These are phyloP conservation scores for Globisporangium paroecandrum DNA, from an alignment of 352 stramenopile species.

Conservation along the genomic window DNA sequence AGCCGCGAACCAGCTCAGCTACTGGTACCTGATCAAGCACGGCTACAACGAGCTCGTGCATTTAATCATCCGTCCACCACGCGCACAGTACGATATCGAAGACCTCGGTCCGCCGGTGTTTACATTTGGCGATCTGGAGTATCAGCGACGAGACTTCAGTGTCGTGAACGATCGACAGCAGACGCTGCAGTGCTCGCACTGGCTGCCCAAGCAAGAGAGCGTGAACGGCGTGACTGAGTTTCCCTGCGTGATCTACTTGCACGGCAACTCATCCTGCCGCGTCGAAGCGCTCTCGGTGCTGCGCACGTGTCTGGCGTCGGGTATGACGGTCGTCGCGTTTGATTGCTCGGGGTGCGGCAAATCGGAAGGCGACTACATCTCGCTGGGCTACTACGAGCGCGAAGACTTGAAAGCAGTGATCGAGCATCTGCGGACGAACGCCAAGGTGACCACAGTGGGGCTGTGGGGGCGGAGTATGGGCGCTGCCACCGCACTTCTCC, in stretches of 20 bases:
- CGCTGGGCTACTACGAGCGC: slow-evolving; percentile 96
- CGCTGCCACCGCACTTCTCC: slow-evolving; percentile 96
- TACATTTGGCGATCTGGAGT: slow-evolving; percentile 81
- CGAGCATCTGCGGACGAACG: slow-evolving; percentile 89
- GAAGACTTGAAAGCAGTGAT: slow-evolving; percentile 89
- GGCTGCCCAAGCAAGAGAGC: slow-evolving; percentile 66
- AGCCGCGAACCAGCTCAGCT: slow-evolving; percentile 71
- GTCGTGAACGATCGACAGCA: slow-evolving; percentile 75
- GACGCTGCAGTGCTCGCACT: slow-evolving; percentile 94
- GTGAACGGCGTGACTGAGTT: slow-evolving; percentile 34
- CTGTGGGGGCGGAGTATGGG: slow-evolving; percentile 98
- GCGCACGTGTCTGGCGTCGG: slow-evolving; percentile 87
- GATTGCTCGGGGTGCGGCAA: slow-evolving; percentile 96
- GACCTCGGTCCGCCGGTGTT: slow-evolving; percentile 91
- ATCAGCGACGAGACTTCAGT: slow-evolving; percentile 91
- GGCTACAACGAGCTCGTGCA: slow-evolving; percentile 96
- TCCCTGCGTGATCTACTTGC: slow-evolving; percentile 96
- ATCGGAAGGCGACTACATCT: slow-evolving; percentile 97
- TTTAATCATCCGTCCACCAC: slow-evolving; percentile 96
- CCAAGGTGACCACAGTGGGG: slow-evolving; percentile 92
- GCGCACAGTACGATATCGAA: slow-evolving; percentile 89
- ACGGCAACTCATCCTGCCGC: slow-evolving; percentile 96
- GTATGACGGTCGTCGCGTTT: slow-evolving; percentile 95
- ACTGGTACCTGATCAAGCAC: slow-evolving; percentile 85
- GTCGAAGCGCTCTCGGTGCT: slow-evolving; percentile 93